Evolutionary conservation across 345 rosid species (phyloP).

Genomic region (Lagerstroemia speciosa): DNA sequence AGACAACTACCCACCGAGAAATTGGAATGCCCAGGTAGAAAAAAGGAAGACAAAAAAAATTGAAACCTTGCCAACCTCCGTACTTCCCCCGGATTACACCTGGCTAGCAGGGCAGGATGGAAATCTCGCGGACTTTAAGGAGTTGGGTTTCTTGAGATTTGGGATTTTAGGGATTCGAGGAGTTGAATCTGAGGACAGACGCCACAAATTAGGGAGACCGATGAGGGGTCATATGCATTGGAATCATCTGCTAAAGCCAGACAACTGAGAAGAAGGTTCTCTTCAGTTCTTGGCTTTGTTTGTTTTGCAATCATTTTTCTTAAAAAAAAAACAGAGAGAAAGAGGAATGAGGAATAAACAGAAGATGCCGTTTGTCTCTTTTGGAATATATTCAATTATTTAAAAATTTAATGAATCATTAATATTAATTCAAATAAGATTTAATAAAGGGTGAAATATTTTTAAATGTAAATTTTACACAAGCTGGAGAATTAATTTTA

Average conservation of each 20-base stretch:
- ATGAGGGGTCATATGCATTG: background rate
- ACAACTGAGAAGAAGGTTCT: constrained; percentile 3
- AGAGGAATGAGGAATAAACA: no score
- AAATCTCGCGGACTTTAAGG: background rate
- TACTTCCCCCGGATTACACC: background rate
- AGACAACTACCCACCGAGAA: background rate
- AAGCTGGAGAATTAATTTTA: no score
- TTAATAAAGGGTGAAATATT: no score
- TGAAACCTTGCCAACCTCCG: background rate
- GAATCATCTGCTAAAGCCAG: background rate
- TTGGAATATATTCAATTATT: no score
- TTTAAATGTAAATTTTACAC: no score
- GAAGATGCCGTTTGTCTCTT: background rate
- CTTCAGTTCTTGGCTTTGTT: background rate
- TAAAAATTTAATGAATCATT: no score
- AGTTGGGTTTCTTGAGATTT: background rate
- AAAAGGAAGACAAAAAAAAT: background rate
- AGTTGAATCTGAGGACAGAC: background rate
- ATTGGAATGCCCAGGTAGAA: background rate
- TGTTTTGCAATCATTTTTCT: background rate
- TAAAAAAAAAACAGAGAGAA: background rate
- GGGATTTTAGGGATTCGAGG: background rate
- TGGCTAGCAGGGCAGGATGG: background rate
- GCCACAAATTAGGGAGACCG: background rate
- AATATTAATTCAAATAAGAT: no score